Evolutionary conservation across 2,329 filamentous ascomycete genomes (phyloP).

Genomic region (Penicillium capsulatum): DNA sequence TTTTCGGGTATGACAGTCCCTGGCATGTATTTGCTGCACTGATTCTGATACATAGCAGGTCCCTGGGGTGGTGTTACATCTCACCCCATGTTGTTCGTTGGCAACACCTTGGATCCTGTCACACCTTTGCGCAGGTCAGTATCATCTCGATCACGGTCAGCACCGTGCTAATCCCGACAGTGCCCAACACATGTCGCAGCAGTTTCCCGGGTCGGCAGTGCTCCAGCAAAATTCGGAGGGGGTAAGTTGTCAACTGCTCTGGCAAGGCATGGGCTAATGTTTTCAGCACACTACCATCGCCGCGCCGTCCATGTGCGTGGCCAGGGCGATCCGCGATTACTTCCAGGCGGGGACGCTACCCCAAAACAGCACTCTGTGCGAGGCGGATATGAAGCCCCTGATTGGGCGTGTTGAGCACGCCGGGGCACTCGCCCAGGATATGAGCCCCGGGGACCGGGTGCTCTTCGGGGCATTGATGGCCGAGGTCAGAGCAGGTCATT

Average conservation of each 20-base stretch:
- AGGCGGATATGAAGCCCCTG: constrained; percentile 35
- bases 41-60: constrained; percentile 11
- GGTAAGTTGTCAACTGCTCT: constrained; percentile 24
- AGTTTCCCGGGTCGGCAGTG: constrained; percentile 44
- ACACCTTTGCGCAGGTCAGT: constrained; percentile 48
- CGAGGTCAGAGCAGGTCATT: constrained; percentile 6
- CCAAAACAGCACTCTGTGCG: constrained; percentile 32
- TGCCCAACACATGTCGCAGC: constrained; percentile 34
- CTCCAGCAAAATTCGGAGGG: constrained; percentile 45
- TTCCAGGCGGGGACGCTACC: constrained; percentile 43
- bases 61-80: constrained; percentile 32
- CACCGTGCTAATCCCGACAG: constrained; percentile 11
- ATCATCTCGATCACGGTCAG: background rate
- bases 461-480: constrained; percentile 18
- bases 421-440: constrained; percentile 1
- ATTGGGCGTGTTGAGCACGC: constrained; percentile 16
- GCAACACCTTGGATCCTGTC: constrained; percentile 57
- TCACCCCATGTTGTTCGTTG: constrained; percentile 55
- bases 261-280: background rate
- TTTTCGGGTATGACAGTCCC: constrained; percentile 29
- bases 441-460: constrained; percentile 10
- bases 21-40: constrained; percentile 18
- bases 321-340: constrained; percentile 36
- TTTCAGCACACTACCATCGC: constrained; percentile 31
- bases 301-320: constrained; percentile 38